These are phyloP conservation scores for Fusarium sarcochroum DNA, from an alignment of 2,329 filamentous ascomycete genomes.

Conservation along the genomic window DNA sequence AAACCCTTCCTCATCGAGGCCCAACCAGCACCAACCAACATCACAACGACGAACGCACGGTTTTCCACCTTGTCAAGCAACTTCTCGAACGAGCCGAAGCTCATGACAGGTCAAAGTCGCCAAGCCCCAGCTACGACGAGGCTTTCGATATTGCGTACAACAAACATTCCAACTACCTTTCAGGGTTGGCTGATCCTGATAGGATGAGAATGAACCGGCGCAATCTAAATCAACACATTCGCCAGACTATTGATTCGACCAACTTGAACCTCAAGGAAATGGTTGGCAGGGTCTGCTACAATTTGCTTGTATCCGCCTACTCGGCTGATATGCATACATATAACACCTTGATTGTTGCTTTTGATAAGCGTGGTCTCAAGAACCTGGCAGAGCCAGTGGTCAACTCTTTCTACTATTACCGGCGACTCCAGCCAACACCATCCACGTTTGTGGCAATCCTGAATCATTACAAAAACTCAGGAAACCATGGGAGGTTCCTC, in stretches of 20 bases:
- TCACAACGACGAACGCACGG: constrained; percentile 45
- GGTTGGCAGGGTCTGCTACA: constrained; percentile 69
- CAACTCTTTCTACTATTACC: constrained; percentile 63
- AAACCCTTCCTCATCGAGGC: constrained; percentile 35
- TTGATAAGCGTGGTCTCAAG: constrained; percentile 66
- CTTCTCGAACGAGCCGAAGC: constrained; percentile 50
- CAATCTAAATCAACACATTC: constrained; percentile 50
- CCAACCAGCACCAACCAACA: constrained; percentile 49
- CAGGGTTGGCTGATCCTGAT: constrained; percentile 46
- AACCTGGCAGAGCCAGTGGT: constrained; percentile 68
- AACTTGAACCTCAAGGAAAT: constrained; percentile 51
- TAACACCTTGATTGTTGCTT: constrained; percentile 78
- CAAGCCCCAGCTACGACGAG: constrained; percentile 50
- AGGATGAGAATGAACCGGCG: constrained; percentile 46
- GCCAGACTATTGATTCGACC: constrained; percentile 47
- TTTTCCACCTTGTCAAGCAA: constrained; percentile 49
- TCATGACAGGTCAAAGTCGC: constrained; percentile 37
- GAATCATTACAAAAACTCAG: constrained; percentile 62
- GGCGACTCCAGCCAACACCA: constrained; percentile 61
- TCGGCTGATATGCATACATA: constrained; percentile 78
- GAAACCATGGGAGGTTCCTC: constrained; percentile 60
- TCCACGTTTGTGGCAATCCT: constrained; percentile 65
- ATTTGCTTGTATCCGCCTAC: constrained; percentile 72
- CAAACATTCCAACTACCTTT: constrained; percentile 41
- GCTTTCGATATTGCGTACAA: constrained; percentile 44